A percentile compares a stretch with the other conserved stretches of the same genome.
These are phyloP conservation scores for Mangifera indica DNA, from an alignment of 345 rosid genomes.

Conservation along the genomic window DNA sequence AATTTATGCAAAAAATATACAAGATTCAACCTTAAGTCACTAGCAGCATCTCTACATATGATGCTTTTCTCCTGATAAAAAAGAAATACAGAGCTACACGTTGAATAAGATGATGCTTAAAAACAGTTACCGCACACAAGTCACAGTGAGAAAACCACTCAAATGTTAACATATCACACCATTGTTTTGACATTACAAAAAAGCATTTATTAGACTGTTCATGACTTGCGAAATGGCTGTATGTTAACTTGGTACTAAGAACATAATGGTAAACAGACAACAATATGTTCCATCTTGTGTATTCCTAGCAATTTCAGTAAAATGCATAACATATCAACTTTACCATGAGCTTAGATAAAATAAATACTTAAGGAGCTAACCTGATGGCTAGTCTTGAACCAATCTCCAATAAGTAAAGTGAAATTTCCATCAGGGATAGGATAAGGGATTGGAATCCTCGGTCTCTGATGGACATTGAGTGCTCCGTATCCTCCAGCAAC, in stretches of 20 bases:
- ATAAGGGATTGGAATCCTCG: conserved; percentile 75
- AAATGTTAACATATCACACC: neutral
- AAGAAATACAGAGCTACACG: conserved; percentile 2
- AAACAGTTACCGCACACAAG: neutral
- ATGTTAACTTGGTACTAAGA: neutral
- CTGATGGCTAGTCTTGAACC: conserved; percentile 81
- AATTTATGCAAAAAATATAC: neutral
- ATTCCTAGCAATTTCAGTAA: neutral
- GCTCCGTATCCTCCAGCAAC: conserved; percentile 90
- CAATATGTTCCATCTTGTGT: neutral
- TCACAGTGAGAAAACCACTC: neutral
- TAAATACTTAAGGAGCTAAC: conserved; percentile 22
- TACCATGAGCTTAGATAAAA: neutral
- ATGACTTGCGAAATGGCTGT: neutral
- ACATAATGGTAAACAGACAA: neutral
- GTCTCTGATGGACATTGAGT: conserved; percentile 57
- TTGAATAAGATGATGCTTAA: neutral
- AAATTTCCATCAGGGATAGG: conserved; percentile 64
- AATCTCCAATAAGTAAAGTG: conserved; percentile 80
- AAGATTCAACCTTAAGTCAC: conserved; percentile 12
- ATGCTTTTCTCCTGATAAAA: neutral
- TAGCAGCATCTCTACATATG: neutral
- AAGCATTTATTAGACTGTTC: neutral
- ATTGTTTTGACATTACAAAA: neutral
- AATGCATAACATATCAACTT: neutral